Evolutionary conservation across 129 eudicot genomes (phyloP), one percentile per base, ranked within the genome.

Genomic region (Lactuca sativa): DNA sequence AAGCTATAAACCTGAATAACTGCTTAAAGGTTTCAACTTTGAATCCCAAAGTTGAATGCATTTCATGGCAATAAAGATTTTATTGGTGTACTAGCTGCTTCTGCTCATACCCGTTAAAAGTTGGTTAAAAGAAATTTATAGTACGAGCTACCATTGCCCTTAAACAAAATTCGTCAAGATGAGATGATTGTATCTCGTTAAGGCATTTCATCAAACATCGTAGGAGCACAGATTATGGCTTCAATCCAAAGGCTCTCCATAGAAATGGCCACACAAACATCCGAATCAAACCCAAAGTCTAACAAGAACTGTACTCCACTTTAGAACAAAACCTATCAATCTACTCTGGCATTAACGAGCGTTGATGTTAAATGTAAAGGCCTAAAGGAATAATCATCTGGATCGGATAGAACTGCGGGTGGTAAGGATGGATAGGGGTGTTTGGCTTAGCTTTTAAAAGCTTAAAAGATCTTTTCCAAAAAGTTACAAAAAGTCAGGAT

Each of bases 161-260:
- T 37, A 7, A 9, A 78, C 52, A 17, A 72, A 61, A 59, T 48
- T 61, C 37, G 80, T 68, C 74, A 57, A 63, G 56, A 67, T 56
- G 34, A 73, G 30, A 43, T 8, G 49, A 43, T 18, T 1, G 32
- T 51, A 17, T 74, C 74, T 54, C 77, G 55, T 62, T 71, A 38
- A 53, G 55, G 56, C 73, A 82, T 78, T 70, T 78, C 76, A 78
- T 71, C 75, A 49, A 78, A 66, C 67, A 47, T 18, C 37, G 16
- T 66, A 2, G 5, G 21, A 25, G 40, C 61, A 36, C 17, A 11
- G 14, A 16, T 47, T 15, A 30, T 25, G 58, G 43, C 9, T 25
- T 25, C 44, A 34, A 33, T 2, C 30, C 37, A 57, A 40, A 40
- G 44, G 16, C 8, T 30, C 30, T 25, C 30, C 30, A 1, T 25